Evolutionary conservation across 116 monocot genomes (phyloP), one percentile per base, ranked within the genome.

Genomic region (Zostera marina): DNA sequence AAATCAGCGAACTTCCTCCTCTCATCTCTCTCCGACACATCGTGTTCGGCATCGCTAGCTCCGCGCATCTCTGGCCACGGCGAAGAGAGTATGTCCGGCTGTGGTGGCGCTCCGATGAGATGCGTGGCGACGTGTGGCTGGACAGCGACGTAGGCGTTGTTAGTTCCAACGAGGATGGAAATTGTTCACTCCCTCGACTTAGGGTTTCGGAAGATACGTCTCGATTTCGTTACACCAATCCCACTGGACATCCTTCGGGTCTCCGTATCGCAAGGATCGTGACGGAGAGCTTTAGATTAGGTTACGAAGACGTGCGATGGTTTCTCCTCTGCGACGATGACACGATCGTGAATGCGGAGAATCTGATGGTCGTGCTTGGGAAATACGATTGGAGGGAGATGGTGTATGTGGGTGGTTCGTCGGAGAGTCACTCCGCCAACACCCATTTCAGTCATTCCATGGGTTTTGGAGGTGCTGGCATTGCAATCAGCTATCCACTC

Each of bases 401-500:
- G 85, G 75, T 82, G 3, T 94, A 88, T 68, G 67, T 94, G 19
- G 88, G 88, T 3, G 73, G 69, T 3, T 67, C 84, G 1, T 88
- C 88, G 12, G 88, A 94, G 77, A 88, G 84, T 67, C 94, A 94
- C 73, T 79, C 77, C 3, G 81, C 84, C 0, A 88, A 84, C 66
- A 88, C 79, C 0, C 79, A 88, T 60, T 94, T 88, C 67, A 84
- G 84, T 63, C 81, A 94, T 53, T 53, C 65, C 0, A 94, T 94
- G 88, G 94, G 88, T 0, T 94, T 84, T 66, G 94, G 94, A 0
- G 94, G 94, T 5, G 94, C 88, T 1, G 94, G 93, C 9, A 76
- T 94, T 32, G 92, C 92, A 8, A 68, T 93, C 9, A 87, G 84
- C 51, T 77, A 79, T 47, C 84, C 84, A 13, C 74, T 93, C 11